Base-by-base conservation (phyloP, 1,139 yeast species). In the Diutina catenulata region DNA sequence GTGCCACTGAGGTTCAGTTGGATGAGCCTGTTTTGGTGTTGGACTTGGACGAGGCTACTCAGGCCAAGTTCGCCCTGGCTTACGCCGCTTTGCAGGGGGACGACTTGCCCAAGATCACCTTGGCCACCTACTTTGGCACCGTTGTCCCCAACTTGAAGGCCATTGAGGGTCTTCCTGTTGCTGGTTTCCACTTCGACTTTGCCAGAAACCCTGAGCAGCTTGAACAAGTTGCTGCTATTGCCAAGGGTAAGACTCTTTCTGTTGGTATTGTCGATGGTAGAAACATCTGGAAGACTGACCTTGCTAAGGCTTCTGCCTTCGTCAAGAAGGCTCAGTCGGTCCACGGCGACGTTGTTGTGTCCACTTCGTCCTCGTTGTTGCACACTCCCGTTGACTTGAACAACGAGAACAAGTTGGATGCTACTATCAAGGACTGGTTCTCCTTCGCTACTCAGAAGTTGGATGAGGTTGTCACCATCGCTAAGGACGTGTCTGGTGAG, bases 201-300 rank as follows among this genome's bases (percentile, higher is more conserved):
- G 93, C 79, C 62, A 87, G 96, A 76, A 83, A 78, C 51, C 95
- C 98, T 56, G 95, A 83, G 64, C 98, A 91, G 75, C 78, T 91
- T 49, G 91, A 86, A 41, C 84, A 77, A 42, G 94, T 84, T 53
- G 67, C 74, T 43, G 70, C 81, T 56, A 68, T 88, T 46, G 58
- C 70, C 47, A 53, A 48, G 45, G 52, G 55, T 45, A 95, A 91
- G 73, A 67, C 73, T 48, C 74, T 91, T 59, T 88, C 97, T 48
- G 95, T 81, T 49, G 98, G 98, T 83, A 76, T 91, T 54, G 91
- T 91, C 55, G 94, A 86, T 56, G 98, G 98, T 70, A 87, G 98
- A 79, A 91, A 91, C 79, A 84, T 91, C 68, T 91, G 98, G 98
- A 91, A 91, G 77, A 81, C 94, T 62, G 83, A 91, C 72, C 83